A percentile compares a stretch with the other conserved stretches of the same genome.
phyloP scores from a whole-genome alignment of 2,329 filamentous ascomycete genomes.

The Hypoxylon sp. region DNA sequence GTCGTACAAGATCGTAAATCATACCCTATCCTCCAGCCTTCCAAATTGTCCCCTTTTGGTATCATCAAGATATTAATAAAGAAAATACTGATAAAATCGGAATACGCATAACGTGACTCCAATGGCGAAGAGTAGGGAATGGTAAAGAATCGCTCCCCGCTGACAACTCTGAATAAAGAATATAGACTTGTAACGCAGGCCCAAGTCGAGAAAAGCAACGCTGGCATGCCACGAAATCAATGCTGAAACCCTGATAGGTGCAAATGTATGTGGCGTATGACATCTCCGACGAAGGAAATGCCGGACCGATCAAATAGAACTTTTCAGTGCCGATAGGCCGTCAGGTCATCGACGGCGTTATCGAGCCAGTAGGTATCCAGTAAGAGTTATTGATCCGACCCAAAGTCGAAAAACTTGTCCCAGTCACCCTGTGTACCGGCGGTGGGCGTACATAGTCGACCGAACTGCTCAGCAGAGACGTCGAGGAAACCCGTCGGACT shows the following conservation, averaged over 20 bases:
- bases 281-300: constrained; percentile 5
- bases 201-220: constrained; percentile 16
- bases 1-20: neutral
- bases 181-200: constrained; percentile 10
- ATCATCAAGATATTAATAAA: constrained; percentile 20
- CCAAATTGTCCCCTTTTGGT: neutral
- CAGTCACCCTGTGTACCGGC: constrained; percentile 35
- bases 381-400: constrained; percentile 38
- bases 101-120: neutral
- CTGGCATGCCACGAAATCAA: constrained; percentile 24
- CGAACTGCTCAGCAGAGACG: constrained; percentile 22
- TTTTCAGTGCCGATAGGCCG: constrained; percentile 3
- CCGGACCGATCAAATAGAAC: neutral
- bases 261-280: constrained; percentile 13
- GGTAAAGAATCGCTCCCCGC: neutral
- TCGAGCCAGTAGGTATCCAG: neutral
- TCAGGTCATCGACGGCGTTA: neutral
- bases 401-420: constrained; percentile 46
- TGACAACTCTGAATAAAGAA: neutral
- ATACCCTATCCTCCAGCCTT: neutral
- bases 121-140: neutral
- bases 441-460: constrained; percentile 36
- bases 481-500: constrained; percentile 19
- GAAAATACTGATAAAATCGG: neutral
- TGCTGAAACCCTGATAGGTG: constrained; percentile 25